Percentiles rank a stretch among this genome's conserved stretches.
These are phyloP conservation scores for Polytrichum commune DNA, from an alignment of 225 moss, liverwort and hornwort species.

Conservation along the genomic window DNA sequence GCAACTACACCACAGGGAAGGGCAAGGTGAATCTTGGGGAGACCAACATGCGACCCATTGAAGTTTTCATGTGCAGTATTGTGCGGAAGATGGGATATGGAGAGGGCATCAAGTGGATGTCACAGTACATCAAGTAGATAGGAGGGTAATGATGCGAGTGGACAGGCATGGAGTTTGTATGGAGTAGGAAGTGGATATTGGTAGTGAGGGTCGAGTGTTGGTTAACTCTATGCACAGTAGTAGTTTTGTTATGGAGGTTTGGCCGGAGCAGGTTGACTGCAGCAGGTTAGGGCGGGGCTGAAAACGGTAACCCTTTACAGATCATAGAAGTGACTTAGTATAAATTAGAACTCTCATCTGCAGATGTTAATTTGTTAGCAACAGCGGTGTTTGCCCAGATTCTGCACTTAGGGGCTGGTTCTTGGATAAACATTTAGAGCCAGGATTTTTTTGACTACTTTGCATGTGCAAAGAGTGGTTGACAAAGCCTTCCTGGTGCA, in stretches of 20 bases:
- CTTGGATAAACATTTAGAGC: constrained; percentile 9
- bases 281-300: constrained; percentile 15
- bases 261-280: constrained; percentile 10
- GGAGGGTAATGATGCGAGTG: constrained; percentile 1
- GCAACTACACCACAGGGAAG: constrained; percentile 92
- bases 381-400: constrained; percentile 15
- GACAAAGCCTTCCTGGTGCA: constrained; percentile 22
- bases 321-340: constrained; percentile 32
- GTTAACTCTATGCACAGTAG: constrained; percentile 19
- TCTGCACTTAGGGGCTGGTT: constrained; percentile 25
- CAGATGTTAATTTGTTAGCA: constrained; percentile 20
- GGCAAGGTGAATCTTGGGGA: constrained; percentile 94
- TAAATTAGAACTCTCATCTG: constrained; percentile 30
- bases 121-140: constrained; percentile 82
- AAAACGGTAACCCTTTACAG: constrained; percentile 11
- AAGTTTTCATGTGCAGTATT: constrained; percentile 99
- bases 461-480: constrained; percentile 15
- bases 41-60: constrained; percentile 87
- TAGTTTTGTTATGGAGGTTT: constrained; percentile 13
- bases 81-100: constrained; percentile 99
- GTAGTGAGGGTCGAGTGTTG: constrained; percentile 18
- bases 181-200: constrained; percentile 11
- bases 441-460: constrained; percentile 20
- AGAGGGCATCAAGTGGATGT: constrained; percentile 99
- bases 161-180: constrained; percentile 14